Conservation (phyloP, 345 rosid species). For the Draba incana region DNA sequence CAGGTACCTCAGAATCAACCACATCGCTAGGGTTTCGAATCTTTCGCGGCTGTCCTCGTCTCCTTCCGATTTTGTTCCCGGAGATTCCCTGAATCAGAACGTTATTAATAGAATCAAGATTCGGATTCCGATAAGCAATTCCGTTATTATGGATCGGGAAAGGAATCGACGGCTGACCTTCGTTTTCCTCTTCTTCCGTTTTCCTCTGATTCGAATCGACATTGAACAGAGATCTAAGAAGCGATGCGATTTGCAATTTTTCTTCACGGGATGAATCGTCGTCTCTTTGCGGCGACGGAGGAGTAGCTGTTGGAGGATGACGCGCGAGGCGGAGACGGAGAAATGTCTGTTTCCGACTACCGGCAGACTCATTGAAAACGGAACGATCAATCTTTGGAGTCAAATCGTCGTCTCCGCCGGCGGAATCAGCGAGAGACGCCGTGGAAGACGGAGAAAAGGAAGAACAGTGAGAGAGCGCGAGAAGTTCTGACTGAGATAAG, state of each 20-base stretch:
- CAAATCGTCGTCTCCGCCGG: constrained; percentile 48
- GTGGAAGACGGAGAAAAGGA: constrained; percentile 54
- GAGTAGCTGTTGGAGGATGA: constrained; percentile 36
- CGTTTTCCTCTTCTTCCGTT: constrained; percentile 30
- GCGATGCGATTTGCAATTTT: constrained; percentile 47
- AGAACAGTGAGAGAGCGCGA: constrained; percentile 59
- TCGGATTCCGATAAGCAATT: constrained; percentile 24
- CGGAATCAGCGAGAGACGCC: constrained; percentile 42
- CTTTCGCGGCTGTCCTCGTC: constrained; percentile 69
- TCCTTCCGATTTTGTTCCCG: constrained; percentile 48
- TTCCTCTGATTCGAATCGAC: constrained; percentile 40
- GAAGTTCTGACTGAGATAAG: constrained; percentile 70
- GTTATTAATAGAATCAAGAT: constrained; percentile 22
- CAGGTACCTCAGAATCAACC: neutral
- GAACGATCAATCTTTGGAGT: constrained; percentile 84
- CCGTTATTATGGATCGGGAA: constrained; percentile 42
- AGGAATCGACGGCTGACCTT: constrained; percentile 45
- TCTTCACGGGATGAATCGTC: constrained; percentile 52
- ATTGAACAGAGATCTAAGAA: constrained; percentile 64
- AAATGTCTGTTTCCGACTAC: constrained; percentile 91
- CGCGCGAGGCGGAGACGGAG: constrained; percentile 84
- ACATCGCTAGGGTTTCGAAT: constrained; percentile 36
- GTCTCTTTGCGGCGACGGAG: constrained; percentile 39
- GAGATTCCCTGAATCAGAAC: constrained; percentile 40
- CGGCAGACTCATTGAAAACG: constrained; percentile 95